A percentile compares a stretch with the other conserved stretches of the same genome.
phyloP scores from a whole-genome alignment of 1,139 yeast species.

The Debaryomyces robertsiae region DNA sequence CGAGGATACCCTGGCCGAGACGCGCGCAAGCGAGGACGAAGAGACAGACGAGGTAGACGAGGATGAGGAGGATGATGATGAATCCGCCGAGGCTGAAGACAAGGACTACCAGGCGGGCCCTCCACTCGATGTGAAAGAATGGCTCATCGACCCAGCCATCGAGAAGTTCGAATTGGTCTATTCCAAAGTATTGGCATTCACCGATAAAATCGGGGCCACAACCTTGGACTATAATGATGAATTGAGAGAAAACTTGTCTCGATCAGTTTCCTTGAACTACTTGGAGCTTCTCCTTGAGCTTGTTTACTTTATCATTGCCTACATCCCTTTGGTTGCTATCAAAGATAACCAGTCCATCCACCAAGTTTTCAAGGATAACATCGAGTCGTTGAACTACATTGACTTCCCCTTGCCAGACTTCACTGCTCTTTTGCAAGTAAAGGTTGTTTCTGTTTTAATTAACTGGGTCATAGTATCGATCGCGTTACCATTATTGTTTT shows the following conservation, averaged over 20 bases:
- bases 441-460: slow-evolving; percentile 33
- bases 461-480: slow-evolving; percentile 48
- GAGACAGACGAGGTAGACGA: slow-evolving; percentile 27
- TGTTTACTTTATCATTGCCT: slow-evolving; percentile 34
- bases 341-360: slow-evolving; percentile 43
- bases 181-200: slow-evolving; percentile 34
- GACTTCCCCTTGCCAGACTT: slow-evolving; percentile 39
- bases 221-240: slow-evolving; percentile 44
- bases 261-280: slow-evolving; percentile 49
- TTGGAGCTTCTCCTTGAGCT: slow-evolving; percentile 44
- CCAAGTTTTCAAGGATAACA: slow-evolving; percentile 38
- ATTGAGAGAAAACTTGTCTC: slow-evolving; percentile 52
- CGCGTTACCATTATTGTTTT: slow-evolving; percentile 44
- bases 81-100: slow-evolving; percentile 30
- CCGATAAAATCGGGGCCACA: slow-evolving; percentile 45
- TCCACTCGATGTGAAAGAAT: slow-evolving; percentile 44
- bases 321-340: slow-evolving; percentile 42
- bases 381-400: slow-evolving; percentile 30
- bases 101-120: slow-evolving; percentile 41
- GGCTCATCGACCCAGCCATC: slow-evolving; percentile 42
- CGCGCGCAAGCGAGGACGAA: slow-evolving; percentile 25
- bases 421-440: slow-evolving; percentile 31
- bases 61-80: slow-evolving; percentile 26
- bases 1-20: slow-evolving; percentile 22
- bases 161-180: slow-evolving; percentile 31